A percentile compares a stretch with the other conserved stretches of the same genome.
Conservation (phyloP, 768 basidiomycete species). For the Melanogaster broomeanus region DNA sequence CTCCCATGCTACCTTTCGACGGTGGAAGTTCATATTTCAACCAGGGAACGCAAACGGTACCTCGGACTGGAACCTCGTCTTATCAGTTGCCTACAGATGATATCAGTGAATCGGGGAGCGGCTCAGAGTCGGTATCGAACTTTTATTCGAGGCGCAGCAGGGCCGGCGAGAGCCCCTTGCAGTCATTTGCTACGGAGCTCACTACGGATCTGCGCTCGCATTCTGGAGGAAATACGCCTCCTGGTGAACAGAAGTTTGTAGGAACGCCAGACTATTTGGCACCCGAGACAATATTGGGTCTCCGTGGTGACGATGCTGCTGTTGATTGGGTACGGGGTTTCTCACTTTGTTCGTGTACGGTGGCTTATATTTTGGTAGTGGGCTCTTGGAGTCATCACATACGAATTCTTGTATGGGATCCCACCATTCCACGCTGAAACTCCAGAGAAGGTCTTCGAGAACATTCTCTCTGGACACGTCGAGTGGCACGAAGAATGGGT, state of each 20-base stretch:
- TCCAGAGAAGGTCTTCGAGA: constrained; percentile 97
- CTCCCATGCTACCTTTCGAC: constrained; percentile 68
- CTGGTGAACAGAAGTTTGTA: constrained; percentile 90
- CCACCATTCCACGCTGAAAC: constrained; percentile 98
- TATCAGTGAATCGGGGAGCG: constrained; percentile 80
- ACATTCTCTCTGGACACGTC: constrained; percentile 91
- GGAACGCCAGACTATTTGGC: constrained; percentile 98
- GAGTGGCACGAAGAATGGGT: constrained; percentile 97
- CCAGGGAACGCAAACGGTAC: constrained; percentile 60
- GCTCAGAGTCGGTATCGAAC: constrained; percentile 71
- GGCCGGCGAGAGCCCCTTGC: constrained; percentile 72
- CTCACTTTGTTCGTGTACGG: constrained; percentile 3
- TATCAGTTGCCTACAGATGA: constrained; percentile 77
- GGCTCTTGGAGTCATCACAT: constrained; percentile 97
- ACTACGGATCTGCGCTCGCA: constrained; percentile 83
- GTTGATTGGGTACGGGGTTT: constrained; percentile 88
- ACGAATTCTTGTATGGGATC: constrained; percentile 95
- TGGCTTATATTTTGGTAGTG: constrained; percentile 56
- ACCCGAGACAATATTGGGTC: constrained; percentile 92
- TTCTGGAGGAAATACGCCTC: constrained; percentile 59
- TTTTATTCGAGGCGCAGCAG: constrained; percentile 54
- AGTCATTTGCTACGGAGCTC: constrained; percentile 85
- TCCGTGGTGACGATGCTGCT: constrained; percentile 90
- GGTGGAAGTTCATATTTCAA: constrained; percentile 80
- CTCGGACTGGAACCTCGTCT: constrained; percentile 64